phyloP scores from a whole-genome alignment of 1,284 basidiomycete species.

The Ganoderma boninense region DNA sequence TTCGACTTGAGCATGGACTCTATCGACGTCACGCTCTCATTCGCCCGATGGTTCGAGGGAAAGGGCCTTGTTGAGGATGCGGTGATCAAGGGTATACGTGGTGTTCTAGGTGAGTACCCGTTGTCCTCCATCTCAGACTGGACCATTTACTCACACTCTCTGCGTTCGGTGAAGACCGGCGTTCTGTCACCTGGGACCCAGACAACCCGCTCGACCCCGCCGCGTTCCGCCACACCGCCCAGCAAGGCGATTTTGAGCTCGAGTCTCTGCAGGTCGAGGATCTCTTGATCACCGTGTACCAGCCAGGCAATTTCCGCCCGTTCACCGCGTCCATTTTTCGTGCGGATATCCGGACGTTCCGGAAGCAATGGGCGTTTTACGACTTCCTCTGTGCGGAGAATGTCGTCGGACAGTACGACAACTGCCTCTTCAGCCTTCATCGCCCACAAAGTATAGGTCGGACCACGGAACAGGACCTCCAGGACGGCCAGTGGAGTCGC shows the following conservation, averaged over 20 bases:
- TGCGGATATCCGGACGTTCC: constrained; percentile 86
- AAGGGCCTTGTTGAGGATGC: constrained; percentile 94
- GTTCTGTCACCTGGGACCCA: constrained; percentile 90
- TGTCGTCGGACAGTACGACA: constrained; percentile 97
- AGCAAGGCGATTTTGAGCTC: constrained; percentile 91
- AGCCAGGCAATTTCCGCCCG: constrained; percentile 92
- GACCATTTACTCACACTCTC: not conserved
- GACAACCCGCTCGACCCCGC: constrained; percentile 82
- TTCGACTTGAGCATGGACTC: constrained; percentile 94
- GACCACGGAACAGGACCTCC: constrained; percentile 84
- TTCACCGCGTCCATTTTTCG: constrained; percentile 96
- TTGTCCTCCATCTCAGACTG: constrained; percentile 15
- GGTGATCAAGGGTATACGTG: constrained; percentile 92
- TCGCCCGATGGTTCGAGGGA: constrained; percentile 94
- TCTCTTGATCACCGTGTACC: constrained; percentile 93
- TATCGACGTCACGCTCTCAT: constrained; percentile 95
- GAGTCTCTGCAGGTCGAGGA: constrained; percentile 92
- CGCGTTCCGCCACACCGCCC: constrained; percentile 77
- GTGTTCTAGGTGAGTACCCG: constrained; percentile 77
- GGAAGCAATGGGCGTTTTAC: constrained; percentile 97
- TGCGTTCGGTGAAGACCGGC: constrained; percentile 70
- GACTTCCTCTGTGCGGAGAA: constrained; percentile 92
- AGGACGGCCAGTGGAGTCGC: constrained; percentile 84
- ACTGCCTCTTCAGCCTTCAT: constrained; percentile 96
- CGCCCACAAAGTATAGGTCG: constrained; percentile 96